Evolutionary conservation across 371 early-diverging fungal genomes (phyloP).

Genomic region (Mortierella sp.): DNA sequence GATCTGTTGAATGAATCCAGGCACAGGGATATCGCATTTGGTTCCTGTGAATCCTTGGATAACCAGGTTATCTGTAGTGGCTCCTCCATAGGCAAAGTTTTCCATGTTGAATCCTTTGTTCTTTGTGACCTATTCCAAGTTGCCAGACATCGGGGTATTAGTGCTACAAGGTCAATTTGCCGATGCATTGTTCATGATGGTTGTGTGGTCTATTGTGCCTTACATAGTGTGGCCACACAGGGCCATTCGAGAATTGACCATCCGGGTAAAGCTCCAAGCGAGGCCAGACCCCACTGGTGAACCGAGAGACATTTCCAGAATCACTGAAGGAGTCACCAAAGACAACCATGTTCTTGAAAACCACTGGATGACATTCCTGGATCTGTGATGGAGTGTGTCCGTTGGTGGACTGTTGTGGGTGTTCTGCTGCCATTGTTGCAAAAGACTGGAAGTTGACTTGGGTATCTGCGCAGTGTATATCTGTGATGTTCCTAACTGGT

Average conservation of each 20-base stretch:
- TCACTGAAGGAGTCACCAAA: constrained; percentile 52
- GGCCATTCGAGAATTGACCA: constrained; percentile 56
- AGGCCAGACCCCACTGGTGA: constrained; percentile 35
- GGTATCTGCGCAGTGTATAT: too few relatives aligned
- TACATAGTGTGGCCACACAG: constrained; percentile 53
- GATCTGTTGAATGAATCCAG: constrained; percentile 50
- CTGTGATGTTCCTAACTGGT: too few relatives aligned
- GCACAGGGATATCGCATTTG: constrained; percentile 28
- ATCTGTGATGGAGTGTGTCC: constrained; percentile 11
- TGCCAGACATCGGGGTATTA: too few relatives aligned
- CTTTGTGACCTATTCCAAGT: constrained; percentile 47
- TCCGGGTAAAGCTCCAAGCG: constrained; percentile 6
- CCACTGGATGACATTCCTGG: constrained; percentile 9
- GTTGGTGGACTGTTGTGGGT: neutral
- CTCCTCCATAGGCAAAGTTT: constrained; percentile 54
- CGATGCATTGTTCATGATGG: too few relatives aligned
- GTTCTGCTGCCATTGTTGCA: too few relatives aligned
- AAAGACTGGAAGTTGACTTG: too few relatives aligned
- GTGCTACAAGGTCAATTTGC: too few relatives aligned
- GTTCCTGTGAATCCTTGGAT: constrained; percentile 38
- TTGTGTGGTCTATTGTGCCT: too few relatives aligned
- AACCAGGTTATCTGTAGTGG: constrained; percentile 35
- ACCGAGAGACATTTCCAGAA: constrained; percentile 24
- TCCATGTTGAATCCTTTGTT: constrained; percentile 11
- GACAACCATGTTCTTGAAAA: constrained; percentile 25